Base-by-base conservation (phyloP, 2,329 filamentous ascomycete genomes). In the Sordariomycetes sp. region DNA sequence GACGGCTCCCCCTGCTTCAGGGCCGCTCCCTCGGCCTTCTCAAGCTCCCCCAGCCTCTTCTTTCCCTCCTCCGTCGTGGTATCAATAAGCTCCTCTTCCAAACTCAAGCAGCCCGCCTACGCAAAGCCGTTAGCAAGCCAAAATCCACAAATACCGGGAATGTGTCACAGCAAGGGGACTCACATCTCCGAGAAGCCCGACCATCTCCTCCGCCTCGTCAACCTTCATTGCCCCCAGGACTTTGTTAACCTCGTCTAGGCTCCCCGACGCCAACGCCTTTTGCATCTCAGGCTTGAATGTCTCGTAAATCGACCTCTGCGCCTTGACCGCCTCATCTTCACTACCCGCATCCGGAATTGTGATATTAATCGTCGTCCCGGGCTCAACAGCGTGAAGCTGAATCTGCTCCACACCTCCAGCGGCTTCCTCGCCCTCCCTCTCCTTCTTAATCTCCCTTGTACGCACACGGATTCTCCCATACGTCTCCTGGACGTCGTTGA, bases 71-170 rank as follows among this genome's bases (percentile, higher is more conserved):
- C 87, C 2, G 93, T 96, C 53, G 91, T 99, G 1, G 91, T 90
- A 73, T 99, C 94, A 64, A 99, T 95, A 56, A 99, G 90, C 55
- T 95, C 86, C 68, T 96, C 86, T 70, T 97, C 91, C 55, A 99
- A 71, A 69, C 89, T 96, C 63, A 99, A 73, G 77, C 97, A 93
- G 43, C 89, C 90, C 18, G 90, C 90, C 74, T 86, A 62, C 32
- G 22, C 24, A 20, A 53, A 40, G n/a, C 22, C 32, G 60, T 68
- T 64, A 69, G 67, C 58, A 53, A 32, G 52, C 50, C 25, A 37
- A 14, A 53, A 57, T 37, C 24, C 34, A 46, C 16, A 46, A 53
- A 43, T n/a, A 32, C 1, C 18, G 14, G 8, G 22, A 16, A 32
- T 24, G 53, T 8, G 7, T 11, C n/a, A 46, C 55, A 4, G 11